These are phyloP conservation scores for Erythrobasidium hasegawianum DNA, from an alignment of 1,284 basidiomycete genomes.

Conservation along the genomic window DNA sequence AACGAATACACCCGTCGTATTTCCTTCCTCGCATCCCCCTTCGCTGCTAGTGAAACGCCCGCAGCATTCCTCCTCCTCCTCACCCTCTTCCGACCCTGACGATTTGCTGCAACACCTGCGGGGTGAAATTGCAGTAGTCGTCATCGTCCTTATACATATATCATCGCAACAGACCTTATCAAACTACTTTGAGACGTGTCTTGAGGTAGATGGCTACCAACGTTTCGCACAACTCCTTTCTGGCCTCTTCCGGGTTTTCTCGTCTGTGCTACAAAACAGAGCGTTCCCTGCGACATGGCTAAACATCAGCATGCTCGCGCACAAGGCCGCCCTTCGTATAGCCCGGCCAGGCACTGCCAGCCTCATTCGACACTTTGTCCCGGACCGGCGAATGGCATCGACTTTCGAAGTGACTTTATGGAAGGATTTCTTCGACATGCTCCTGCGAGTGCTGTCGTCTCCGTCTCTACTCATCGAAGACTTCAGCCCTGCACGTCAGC, in stretches of 20 bases:
- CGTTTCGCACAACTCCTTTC: conserved; percentile 67
- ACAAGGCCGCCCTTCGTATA: conserved; percentile 82
- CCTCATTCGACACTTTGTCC: conserved; percentile 76
- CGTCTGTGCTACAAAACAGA: conserved; percentile 78
- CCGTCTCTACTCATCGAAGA: conserved; percentile 91
- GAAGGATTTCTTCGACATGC: conserved; percentile 73
- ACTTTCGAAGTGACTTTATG: conserved; percentile 76
- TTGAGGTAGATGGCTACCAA: conserved; percentile 82
- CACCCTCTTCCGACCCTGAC: conserved; percentile 3
- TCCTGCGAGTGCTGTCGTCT: conserved; percentile 79
- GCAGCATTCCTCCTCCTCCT: conserved; percentile 52
- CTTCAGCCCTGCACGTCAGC: conserved; percentile 70
- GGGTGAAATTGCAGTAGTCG: conserved; percentile 80
- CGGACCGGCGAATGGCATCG: conserved; percentile 60
- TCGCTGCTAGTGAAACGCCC: conserved; percentile 70
- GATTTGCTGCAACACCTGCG: conserved; percentile 59
- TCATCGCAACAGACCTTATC: conserved; percentile 72
- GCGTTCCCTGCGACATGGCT: conserved; percentile 90
- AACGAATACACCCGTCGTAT: conserved; percentile 69
- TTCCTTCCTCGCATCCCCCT: conserved; percentile 91
- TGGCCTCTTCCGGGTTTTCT: conserved; percentile 75
- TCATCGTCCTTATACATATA: conserved; percentile 75
- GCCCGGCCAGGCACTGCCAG: conserved; percentile 75
- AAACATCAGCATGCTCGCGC: conserved; percentile 83
- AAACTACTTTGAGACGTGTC: conserved; percentile 69